Evolutionary conservation across 2,329 filamentous ascomycete genomes (phyloP), one percentile per base, ranked within the genome.

Genomic region (Delphinella strobiligena): DNA sequence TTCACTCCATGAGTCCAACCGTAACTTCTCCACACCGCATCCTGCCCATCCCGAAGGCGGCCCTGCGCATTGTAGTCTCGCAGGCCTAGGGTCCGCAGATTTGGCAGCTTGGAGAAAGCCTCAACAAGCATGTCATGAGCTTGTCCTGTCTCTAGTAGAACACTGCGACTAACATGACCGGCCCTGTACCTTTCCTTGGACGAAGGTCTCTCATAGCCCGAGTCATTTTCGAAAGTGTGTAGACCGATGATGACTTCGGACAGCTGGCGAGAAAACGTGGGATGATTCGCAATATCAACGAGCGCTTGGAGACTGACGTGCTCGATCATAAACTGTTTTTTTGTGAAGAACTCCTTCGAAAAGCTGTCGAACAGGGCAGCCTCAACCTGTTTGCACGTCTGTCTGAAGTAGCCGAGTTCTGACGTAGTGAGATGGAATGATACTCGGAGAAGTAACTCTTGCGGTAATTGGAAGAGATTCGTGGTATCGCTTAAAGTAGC

Each of bases 251-350:
- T 66, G 47, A 76, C 63, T 47, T 62, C 58, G 7, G 50, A 70
- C 61, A 54, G 70, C 45, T 50, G 56, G 40, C 55, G 47, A 9
- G 58, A 55, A 1, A 66, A 51, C 22, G 53, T 56, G 17, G 47
- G 49, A 44, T 65, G 56, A 32, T 59, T 54, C 9, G 62, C 57
- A 37, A 66, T 65, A 36, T 59, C 59, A 24, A 63, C 40, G 11
- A 80, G 61, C 0, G 68, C 62, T 38, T 71, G 63, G 8, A 80
- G 59, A 48, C 76, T 80, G 47, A 64, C 57, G 24, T 71, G 61
- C 2, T 68, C 69, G 39, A 80, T 51, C 71, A 79, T 77, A 56
- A 81, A 82, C 51, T 81, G 76, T 49, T 71, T 74, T 54, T 74
- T 75, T 37, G 61, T 64, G 57, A 83, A 82, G 62, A 78, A 82